phyloP scores from a whole-genome alignment of 2,329 filamentous ascomycete genomes.

The Pseudopyricularia cyperi region DNA sequence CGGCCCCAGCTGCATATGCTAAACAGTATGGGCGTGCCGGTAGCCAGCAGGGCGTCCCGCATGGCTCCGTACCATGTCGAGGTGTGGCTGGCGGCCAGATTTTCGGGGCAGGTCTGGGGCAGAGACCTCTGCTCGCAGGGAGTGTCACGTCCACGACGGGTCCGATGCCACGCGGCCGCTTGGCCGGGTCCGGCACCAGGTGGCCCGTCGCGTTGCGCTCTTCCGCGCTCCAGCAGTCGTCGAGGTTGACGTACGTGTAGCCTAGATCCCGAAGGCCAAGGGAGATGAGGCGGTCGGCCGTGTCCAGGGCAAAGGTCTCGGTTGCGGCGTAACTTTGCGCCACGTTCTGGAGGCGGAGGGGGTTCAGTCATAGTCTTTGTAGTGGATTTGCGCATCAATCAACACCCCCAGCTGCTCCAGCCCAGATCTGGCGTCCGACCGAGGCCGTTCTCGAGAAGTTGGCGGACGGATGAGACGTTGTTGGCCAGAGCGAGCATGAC shows the following conservation, averaged over 20 bases:
- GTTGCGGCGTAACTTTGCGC: slow-evolving; percentile 1
- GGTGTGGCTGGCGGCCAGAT: slow-evolving; percentile 24
- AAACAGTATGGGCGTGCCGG: slow-evolving; percentile 25
- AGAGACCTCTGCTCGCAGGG: neutral
- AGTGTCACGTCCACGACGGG: slow-evolving; percentile 29
- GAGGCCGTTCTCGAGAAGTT: neutral
- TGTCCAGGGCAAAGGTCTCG: neutral
- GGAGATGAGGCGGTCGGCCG: slow-evolving; percentile 26
- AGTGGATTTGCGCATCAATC: neutral
- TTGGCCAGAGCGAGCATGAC: neutral
- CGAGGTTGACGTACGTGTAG: slow-evolving; percentile 46
- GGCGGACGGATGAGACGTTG: neutral
- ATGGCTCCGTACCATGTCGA: slow-evolving; percentile 27
- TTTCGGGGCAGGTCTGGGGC: slow-evolving; percentile 29
- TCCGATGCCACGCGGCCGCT: slow-evolving; percentile 46
- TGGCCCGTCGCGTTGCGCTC: slow-evolving; percentile 20
- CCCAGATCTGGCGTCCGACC: neutral
- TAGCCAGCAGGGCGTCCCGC: slow-evolving; percentile 24
- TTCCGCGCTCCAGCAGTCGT: slow-evolving; percentile 48
- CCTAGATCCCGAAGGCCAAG: slow-evolving; percentile 38
- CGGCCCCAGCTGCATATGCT: slow-evolving; percentile 33
- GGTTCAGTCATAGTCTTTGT: neutral
- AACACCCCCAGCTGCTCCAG: neutral
- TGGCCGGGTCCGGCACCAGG: slow-evolving; percentile 30
- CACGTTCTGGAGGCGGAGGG: neutral